These are phyloP conservation scores for Fusarium liriodendri DNA, from an alignment of 2,329 filamentous ascomycete species.

Conservation along the genomic window DNA sequence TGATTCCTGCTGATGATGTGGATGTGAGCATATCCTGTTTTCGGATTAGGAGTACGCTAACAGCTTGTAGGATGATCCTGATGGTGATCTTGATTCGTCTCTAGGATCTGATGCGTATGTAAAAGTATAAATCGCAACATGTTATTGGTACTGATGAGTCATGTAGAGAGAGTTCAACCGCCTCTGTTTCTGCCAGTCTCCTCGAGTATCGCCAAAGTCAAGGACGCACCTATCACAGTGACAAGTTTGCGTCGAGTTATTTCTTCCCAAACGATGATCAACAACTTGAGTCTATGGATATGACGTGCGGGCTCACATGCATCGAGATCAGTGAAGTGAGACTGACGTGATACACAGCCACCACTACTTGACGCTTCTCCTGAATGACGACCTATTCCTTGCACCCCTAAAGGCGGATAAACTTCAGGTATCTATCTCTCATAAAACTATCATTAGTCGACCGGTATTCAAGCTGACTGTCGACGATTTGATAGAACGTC, in stretches of 20 bases:
- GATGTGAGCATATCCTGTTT: neutral
- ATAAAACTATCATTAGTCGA: neutral
- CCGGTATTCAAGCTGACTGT: neutral
- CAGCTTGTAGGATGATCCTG: neutral
- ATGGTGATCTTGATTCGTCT: neutral
- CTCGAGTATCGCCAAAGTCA: neutral
- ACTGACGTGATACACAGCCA: neutral
- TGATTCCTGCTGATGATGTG: neutral
- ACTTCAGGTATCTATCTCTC: neutral
- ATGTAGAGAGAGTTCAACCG: neutral
- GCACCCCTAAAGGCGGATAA: neutral
- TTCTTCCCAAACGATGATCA: constrained; percentile 6
- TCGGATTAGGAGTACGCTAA: neutral
- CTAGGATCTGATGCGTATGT: neutral
- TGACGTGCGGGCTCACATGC: no score
- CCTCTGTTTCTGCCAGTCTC: neutral
- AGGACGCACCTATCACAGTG: constrained; percentile 6
- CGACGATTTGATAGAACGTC: neutral
- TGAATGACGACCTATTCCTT: neutral
- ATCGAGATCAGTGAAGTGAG: neutral
- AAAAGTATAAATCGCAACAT: neutral
- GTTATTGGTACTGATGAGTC: neutral
- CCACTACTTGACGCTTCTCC: neutral
- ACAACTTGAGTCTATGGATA: constrained; percentile 1
- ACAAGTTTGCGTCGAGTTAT: neutral